Evolutionary conservation across 208 protist genomes (phyloP).

Genomic region (Polymyxa betae): DNA sequence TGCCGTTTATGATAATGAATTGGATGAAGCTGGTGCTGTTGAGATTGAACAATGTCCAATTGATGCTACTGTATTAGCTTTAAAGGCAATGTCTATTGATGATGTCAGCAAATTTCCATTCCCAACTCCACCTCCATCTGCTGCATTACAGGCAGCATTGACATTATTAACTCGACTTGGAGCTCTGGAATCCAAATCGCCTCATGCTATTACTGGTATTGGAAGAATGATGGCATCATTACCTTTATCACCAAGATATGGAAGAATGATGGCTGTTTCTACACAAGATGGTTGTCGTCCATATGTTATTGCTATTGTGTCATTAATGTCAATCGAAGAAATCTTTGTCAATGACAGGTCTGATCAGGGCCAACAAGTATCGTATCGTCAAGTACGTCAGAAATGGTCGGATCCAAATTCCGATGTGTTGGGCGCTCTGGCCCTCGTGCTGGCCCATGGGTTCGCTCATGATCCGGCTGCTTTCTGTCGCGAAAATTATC

Average conservation of each 20-base stretch:
- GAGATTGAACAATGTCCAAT: slow-evolving; percentile 79
- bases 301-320: slow-evolving; percentile 67
- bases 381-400: background rate
- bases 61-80: slow-evolving; percentile 80
- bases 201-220: slow-evolving; percentile 34
- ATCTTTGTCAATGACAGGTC: background rate
- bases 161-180: slow-evolving; percentile 66
- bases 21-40: slow-evolving; percentile 66
- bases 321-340: slow-evolving; percentile 9
- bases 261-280: slow-evolving; percentile 75
- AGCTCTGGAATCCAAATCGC: slow-evolving; percentile 66
- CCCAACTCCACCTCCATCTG: slow-evolving; percentile 73
- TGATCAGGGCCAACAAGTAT: background rate
- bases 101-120: slow-evolving; percentile 81
- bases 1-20: slow-evolving; percentile 76
- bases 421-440: background rate
- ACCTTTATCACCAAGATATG: slow-evolving; percentile 78
- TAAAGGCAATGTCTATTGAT: slow-evolving; percentile 82
- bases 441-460: background rate
- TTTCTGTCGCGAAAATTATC: background rate
- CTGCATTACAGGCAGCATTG: slow-evolving; percentile 64
- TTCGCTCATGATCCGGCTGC: background rate
- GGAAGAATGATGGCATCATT: slow-evolving; percentile 64
- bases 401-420: background rate
- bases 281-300: slow-evolving; percentile 66